Evolutionary conservation across 768 basidiomycete species (phyloP), one percentile per base, ranked within the genome.

Genomic region (Panaeolus cyanescens): DNA sequence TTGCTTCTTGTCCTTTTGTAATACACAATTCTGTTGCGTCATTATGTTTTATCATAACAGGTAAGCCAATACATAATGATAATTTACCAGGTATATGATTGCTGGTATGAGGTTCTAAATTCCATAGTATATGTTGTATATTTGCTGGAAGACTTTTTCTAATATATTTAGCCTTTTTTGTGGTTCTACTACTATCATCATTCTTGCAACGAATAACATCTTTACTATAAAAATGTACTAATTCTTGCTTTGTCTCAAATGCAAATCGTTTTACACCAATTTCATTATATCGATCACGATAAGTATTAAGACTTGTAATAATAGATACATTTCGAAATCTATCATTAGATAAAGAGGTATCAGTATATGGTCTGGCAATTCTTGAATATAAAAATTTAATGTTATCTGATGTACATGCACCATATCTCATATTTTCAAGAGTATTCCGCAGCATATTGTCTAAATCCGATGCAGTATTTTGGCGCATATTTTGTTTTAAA

Each of bases 391-490:
- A 57, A 68, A 75, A 68, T 22, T 36, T 37, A 57, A 70, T 40
- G 64, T 71, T 58, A 13, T 62, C 68, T 2, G n/a, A 1, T 0
- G 70, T 77, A 63, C 74, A 79, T 7, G 65, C 59, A 19, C 65
- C 70, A 61, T 77, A 77, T 31, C 73, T 53, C 73, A 78, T 70
- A 45, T 76, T 73, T 34, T 71, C 69, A 13, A 78, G 56, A 2
- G 72, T 70, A 2, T 54, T 66, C 15, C 75, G 20, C 8, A 76
- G 64, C n/a, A 61, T 66, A 0, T 32, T 20, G 64, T 79, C 77
- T 5, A 66, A 59, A 1, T 28, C 20, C 3, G 67, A 55, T 59
- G 67, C 62, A 7, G n/a, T 54, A 36, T 20, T 64, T 59, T 75
- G 74, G 20, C 75, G 13, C 75, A 76, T 76, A 59, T 77, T 79